Evolutionary conservation across 164 flowering plant species (phyloP).

Genomic region (Hamamelis virginiana): DNA sequence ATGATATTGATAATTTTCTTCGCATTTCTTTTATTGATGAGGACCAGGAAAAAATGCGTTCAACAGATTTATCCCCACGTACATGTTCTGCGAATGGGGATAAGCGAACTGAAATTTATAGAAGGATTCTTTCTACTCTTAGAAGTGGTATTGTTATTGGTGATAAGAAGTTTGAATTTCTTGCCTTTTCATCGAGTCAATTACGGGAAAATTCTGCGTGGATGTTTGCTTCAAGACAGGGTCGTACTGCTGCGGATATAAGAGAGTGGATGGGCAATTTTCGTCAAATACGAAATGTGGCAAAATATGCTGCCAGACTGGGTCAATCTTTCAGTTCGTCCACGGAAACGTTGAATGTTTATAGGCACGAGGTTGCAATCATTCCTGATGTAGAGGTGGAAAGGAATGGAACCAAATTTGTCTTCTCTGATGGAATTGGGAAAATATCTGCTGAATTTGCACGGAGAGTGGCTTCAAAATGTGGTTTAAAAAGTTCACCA

Average conservation of each 20-base stretch:
- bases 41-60: conserved; percentile 58
- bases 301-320: conserved; percentile 86
- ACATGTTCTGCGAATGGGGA: conserved; percentile 21
- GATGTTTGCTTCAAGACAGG: conserved; percentile 79
- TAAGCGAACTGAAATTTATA: conserved; percentile 45
- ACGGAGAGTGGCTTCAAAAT: conserved; percentile 62
- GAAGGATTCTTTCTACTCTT: conserved; percentile 57
- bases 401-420: conserved; percentile 29
- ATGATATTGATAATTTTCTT: conserved; percentile 63
- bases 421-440: conserved; percentile 95
- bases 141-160: conserved; percentile 70
- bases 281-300: conserved; percentile 66
- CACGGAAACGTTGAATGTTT: conserved; percentile 62
- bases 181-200: conserved; percentile 90
- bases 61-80: conserved; percentile 55
- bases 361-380: conserved; percentile 40
- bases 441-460: conserved; percentile 83
- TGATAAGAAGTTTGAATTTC: conserved; percentile 82
- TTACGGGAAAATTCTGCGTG: conserved; percentile 77
- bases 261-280: conserved; percentile 87
- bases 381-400: conserved; percentile 56
- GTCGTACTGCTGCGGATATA: conserved; percentile 58
- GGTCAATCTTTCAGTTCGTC: conserved; percentile 94
- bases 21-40: conserved; percentile 86
- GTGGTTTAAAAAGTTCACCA: conserved; percentile 49